Evolutionary conservation across 2,329 filamentous ascomycete species (phyloP), one percentile per base, ranked within the genome.

Genomic region (Xenoacremonium recifei): DNA sequence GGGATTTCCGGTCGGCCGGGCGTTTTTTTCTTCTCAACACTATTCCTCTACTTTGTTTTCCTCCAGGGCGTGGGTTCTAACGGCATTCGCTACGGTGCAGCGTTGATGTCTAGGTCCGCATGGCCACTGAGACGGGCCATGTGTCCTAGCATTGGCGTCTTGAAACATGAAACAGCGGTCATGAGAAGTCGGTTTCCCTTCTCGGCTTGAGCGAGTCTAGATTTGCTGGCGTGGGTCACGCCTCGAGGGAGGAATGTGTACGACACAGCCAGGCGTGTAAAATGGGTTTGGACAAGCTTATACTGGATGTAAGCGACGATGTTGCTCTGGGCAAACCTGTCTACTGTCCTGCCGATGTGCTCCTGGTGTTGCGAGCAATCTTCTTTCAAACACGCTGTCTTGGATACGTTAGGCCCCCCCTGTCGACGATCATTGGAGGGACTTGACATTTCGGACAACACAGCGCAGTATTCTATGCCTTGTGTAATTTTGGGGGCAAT

Each of bases 1-100:
- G 46, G 48, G 34, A 42, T 47, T 34, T 47, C 31, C 37, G 35
- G 49, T 19, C 21, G 45, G 39, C 27, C 41, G 17, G 32, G 5
- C 15, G n/a, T n/a, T n/a, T n/a, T n/a, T n/a, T n/a, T n/a, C n/a
- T n/a, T 9, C 15, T 34, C 16, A n/a, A 20, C 17, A n/a, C n/a
- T n/a, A n/a, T n/a, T n/a, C n/a, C n/a, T n/a, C n/a, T n/a, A n/a
- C 32, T 9, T n/a, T 20, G 16, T 15, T 34, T 34, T 20, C 18
- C 20, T 20, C 35, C 36, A 37, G 37, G 36, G 40, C 44, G 53
- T 53, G 54, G 47, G 47, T 47, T 53, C 52, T 46, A 45, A 42
- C 38, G 53, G 57, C 46, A 45, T 48, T 53, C 50, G 39, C 50
- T 49, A 51, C 44, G 49, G 49, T 54, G 50, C 54, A 40, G 9